phyloP scores from a whole-genome alignment of 2,329 filamentous ascomycete species.

The Talaromyces atroroseus region DNA sequence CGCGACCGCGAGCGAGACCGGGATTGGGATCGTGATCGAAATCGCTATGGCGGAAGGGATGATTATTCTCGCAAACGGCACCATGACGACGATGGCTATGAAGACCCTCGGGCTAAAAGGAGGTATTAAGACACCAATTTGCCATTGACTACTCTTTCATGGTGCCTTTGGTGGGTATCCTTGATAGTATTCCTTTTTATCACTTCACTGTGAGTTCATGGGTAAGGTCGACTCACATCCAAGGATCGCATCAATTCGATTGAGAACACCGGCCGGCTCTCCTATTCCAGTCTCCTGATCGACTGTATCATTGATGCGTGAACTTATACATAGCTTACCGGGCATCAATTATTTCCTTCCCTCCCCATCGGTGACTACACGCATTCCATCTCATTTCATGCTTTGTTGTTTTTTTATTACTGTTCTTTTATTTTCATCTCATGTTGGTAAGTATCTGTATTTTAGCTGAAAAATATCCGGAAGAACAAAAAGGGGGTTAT shows the following conservation, averaged over 20 bases:
- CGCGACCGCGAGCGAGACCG: slow-evolving; percentile 50
- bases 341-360: background rate
- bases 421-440: slow-evolving; percentile 18
- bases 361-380: background rate
- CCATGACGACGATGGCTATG: slow-evolving; percentile 73
- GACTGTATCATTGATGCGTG: background rate
- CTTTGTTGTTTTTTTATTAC: slow-evolving; percentile 23
- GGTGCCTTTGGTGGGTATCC: slow-evolving; percentile 42
- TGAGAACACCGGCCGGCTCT: slow-evolving; percentile 12
- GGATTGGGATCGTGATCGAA: slow-evolving; percentile 47
- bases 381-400: slow-evolving; percentile 4
- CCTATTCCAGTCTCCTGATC: background rate
- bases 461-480: slow-evolving; percentile 21
- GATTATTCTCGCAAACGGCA: slow-evolving; percentile 59
- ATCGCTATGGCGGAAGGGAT: slow-evolving; percentile 46
- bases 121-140: slow-evolving; percentile 45
- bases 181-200: slow-evolving; percentile 26
- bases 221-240: slow-evolving; percentile 35
- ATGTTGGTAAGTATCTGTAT: slow-evolving; percentile 41
- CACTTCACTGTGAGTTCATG: slow-evolving; percentile 18
- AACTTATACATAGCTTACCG: background rate
- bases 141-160: slow-evolving; percentile 3
- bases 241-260: slow-evolving; percentile 8
- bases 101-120: slow-evolving; percentile 62
- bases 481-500: background rate